Evolutionary conservation across 345 rosid species (phyloP).

Genomic region (Gossypium arboreum): DNA sequence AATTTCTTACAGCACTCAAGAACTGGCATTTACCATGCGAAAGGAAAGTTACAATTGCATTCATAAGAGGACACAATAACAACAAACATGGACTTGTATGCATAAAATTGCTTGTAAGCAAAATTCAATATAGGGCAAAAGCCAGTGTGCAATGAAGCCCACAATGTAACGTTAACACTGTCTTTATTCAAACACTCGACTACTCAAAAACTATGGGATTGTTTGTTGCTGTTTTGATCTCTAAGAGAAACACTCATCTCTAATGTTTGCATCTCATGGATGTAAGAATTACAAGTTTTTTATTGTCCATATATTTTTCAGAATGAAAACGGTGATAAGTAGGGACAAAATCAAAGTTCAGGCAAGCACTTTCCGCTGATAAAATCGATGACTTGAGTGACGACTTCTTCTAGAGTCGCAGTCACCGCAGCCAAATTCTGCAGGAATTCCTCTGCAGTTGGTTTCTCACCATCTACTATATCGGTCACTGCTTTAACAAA

Average conservation of each 20-base stretch:
- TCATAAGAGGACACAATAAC: background rate
- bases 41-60: background rate
- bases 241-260: slow-evolving; percentile 3
- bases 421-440: slow-evolving; percentile 71
- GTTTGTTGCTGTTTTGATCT: slow-evolving; percentile 24
- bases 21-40: too few relatives aligned
- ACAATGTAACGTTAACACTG: background rate
- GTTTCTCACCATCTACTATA: slow-evolving; percentile 70
- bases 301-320: slow-evolving; percentile 10
- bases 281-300: slow-evolving; percentile 8
- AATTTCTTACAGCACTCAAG: too few relatives aligned
- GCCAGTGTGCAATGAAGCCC: background rate
- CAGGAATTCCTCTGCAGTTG: slow-evolving; percentile 71
- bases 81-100: background rate
- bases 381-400: slow-evolving; percentile 56
- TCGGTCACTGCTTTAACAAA: slow-evolving; percentile 89
- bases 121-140: too few relatives aligned
- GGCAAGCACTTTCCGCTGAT: slow-evolving; percentile 61
- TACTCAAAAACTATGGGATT: background rate
- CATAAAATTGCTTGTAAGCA: background rate
- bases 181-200: background rate
- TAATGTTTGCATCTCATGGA: background rate
- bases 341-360: slow-evolving; percentile 46
- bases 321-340: slow-evolving; percentile 2
- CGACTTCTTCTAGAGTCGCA: slow-evolving; percentile 51